Conservation (phyloP, 73 alveolate species). For the Stentor roeselii region DNA sequence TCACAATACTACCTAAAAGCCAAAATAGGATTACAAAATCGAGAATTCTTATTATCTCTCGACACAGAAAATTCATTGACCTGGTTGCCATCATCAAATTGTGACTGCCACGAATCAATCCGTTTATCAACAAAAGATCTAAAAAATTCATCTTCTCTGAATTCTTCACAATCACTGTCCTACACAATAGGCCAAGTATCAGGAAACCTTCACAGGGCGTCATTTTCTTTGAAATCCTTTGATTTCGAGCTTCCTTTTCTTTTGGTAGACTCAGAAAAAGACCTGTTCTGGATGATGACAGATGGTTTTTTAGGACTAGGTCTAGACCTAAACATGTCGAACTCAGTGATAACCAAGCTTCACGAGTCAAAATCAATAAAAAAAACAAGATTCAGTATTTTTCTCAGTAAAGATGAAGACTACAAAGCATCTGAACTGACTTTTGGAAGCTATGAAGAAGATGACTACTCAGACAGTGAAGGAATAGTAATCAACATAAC, state of each 20-base stretch:
- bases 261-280: background rate
- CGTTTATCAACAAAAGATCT: background rate
- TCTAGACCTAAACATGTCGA: background rate
- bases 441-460: background rate
- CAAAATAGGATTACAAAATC: background rate
- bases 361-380: background rate
- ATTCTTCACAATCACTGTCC: background rate
- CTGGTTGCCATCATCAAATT: background rate
- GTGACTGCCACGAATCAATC: background rate
- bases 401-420: background rate
- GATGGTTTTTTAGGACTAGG: background rate
- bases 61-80: background rate
- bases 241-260: background rate
- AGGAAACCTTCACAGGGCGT: background rate
- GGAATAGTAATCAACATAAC: background rate
- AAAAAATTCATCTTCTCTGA: too few relatives aligned
- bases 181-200: background rate
- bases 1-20: background rate
- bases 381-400: background rate
- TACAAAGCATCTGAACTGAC: background rate
- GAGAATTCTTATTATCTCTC: background rate
- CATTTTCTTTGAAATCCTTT: background rate
- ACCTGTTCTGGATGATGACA: background rate
- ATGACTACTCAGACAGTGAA: background rate
- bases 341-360: background rate